Base-by-base conservation (phyloP, 1,284 basidiomycete genomes). In the Vanrija sp. region DNA sequence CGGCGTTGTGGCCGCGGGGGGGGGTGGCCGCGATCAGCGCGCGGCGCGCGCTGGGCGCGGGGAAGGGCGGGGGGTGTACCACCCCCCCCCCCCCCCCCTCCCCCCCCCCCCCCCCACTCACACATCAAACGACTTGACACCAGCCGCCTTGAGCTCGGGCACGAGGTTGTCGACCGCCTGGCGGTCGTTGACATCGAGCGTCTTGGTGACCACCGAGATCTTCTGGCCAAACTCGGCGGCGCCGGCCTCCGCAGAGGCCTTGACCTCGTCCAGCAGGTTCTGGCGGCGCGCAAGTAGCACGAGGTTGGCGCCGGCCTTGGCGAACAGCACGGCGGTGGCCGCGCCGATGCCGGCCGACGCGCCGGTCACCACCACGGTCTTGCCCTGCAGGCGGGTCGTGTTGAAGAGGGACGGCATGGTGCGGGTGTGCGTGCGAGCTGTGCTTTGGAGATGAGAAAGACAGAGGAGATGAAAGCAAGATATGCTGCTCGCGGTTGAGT, bases 221-320 rank as follows among this genome's bases (percentile, higher is more conserved):
- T 18, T 15, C 19, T 38, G 15, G n/a, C 54, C 58, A n/a, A 49
- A 38, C 28, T 52, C 43, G 43, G 52, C 26, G n/a, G 58, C 54
- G n/a, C 49, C 55, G 5, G 43, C 54, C 6, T 6, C 15, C 28
- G 42, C 43, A 38, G 54, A 21, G 7, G 8, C 29, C 26, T 38
- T 45, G 61, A 86, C 86, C 62, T 83, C 82, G 44, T 81, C 72
- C 3, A 89, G 78, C 46, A 82, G 79, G 4, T 80, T 78, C 12
- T 75, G 64, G 29, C 86, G 78, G 28, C 87, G 73, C 5, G 79
- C 80, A 39, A 81, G 83, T 18, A 87, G 65, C 10, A 83, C 80
- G 26, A 87, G 78, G 58, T 78, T 81, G 82, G 83, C 86, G 4
- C 84, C 83, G 8, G 81, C 81, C 26, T 77, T 76, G 5, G 82